Evolutionary conservation across 2,329 filamentous ascomycete species (phyloP), one percentile per base, ranked within the genome.

Genomic region (Colletotrichum higginsianum): DNA sequence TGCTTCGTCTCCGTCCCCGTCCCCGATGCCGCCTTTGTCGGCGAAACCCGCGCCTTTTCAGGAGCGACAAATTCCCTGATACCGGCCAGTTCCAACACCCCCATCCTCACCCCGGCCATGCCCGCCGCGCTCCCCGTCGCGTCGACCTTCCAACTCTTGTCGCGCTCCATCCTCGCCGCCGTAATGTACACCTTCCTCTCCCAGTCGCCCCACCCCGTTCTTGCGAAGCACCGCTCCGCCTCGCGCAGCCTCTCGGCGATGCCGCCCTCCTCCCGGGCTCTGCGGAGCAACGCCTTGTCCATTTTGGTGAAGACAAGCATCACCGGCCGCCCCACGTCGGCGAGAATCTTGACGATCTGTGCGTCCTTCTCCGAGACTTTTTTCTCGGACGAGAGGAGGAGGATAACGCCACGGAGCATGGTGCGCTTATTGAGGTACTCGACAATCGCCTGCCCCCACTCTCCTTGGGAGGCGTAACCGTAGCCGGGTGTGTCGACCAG

Each of bases 281-380:
- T 38, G 18, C 44, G 40, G 77, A 79, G 53, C 75, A 78, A 74
- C 56, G 82, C 67, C 76, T 89, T 89, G 75, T 90, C 89, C 16
- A 85, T 86, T 78, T 90, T 90, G 13, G 89, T 90, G 60, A 91
- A 77, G 5, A 90, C 83, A 1, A 90, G 83, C 8, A 84, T 76
- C 1, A 86, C 88, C 62, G 81, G 81, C 40, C 86, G 81, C 12
- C 82, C 82, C 4, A 82, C 80, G 60, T 83, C 79, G 61, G 85
- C 81, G 74, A 90, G 80, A 55, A 87, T 78, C 67, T 81, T 77
- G 44, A 90, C 77, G 72, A 87, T 82, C 79, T 84, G 81, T 15
- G 78, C 77, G 75, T 90, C 88, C 58, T 82, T 82, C 26, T 81
- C 78, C 73, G 87, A 86, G 2, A 89, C 79, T 16, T 84, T 85